Evolutionary conservation across 2,329 filamentous ascomycete genomes (phyloP).

Genomic region (Orbilia ellipsospora): DNA sequence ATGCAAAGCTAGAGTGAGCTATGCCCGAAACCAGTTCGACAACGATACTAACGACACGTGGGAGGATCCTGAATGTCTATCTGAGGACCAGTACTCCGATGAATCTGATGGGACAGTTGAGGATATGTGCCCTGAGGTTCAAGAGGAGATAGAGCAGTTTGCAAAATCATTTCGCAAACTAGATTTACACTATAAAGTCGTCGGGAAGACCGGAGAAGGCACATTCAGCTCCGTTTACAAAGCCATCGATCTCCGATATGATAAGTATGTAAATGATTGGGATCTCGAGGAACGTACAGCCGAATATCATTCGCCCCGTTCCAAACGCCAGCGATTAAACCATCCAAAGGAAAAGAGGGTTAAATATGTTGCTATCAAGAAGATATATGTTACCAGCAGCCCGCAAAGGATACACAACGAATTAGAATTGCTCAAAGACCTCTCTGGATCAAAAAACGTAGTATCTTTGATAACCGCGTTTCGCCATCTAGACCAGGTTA

Average conservation of each 20-base stretch:
- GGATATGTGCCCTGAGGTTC: constrained; percentile 70
- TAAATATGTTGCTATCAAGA: constrained; percentile 97
- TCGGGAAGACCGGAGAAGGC: constrained; percentile 98
- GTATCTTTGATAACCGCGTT: constrained; percentile 98
- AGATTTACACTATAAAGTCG: constrained; percentile 82
- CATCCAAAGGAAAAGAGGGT: constrained; percentile 64
- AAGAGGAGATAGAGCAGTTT: constrained; percentile 87
- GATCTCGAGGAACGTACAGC: constrained; percentile 69
- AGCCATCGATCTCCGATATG: constrained; percentile 89
- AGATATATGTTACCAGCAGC: constrained; percentile 98
- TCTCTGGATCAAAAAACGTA: constrained; percentile 83
- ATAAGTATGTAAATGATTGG: constrained; percentile 86
- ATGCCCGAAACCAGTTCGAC: constrained; percentile 3
- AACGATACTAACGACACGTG: constrained; percentile 15
- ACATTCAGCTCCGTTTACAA: constrained; percentile 99
- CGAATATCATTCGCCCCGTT: constrained; percentile 68
- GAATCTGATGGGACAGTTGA: constrained; percentile 60
- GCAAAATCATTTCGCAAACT: constrained; percentile 85
- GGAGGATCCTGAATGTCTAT: constrained; percentile 20
- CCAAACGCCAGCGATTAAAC: constrained; percentile 59
- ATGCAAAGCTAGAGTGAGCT: constrained; percentile 4
- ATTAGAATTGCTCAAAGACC: constrained; percentile 88
- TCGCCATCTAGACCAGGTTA: constrained; percentile 89
- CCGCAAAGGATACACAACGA: constrained; percentile 95
- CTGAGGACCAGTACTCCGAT: constrained; percentile 54